Base-by-base conservation (phyloP, 495 filamentous ascomycete species). In the Aspergillus avenaceus region DNA sequence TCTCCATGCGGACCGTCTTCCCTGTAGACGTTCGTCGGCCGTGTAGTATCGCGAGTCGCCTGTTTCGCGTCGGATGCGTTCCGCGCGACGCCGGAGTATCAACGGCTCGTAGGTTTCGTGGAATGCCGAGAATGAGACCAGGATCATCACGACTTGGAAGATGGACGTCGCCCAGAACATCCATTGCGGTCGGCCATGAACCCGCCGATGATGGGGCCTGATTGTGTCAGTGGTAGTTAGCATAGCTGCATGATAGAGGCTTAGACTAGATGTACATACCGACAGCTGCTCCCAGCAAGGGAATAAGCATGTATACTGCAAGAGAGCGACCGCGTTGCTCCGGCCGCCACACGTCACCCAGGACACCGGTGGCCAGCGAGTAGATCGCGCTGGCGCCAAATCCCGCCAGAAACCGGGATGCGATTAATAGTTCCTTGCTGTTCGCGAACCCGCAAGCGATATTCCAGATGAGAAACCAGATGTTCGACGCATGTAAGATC, bases 381-480 rank as follows among this genome's bases (percentile, higher is more conserved):
- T 62, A 59, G 14, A 57, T 56, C 1, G 71, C 70, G 49, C 65
- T 70, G n/a, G 71, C 75, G 14, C 77, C 77, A 41, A 81, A 63
- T 13, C 77, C 76, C 22, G 73, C 67, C 2, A 79, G 53, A 40
- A 81, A 72, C 1, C 76, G 66, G 25, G 71, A 67, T 2, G 64
- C 70, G 14, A 79, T 66, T 43, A 81, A 62, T 24, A 70, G 25
- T 6, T 44, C 70, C 25, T 73, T 74, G 41, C 47, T 74, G 37
- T 64, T 57, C 1, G 67, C 49, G 50, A 75, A 72, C 2, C 75
- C 77, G 50, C 73, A 76, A n/a, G 60, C 68, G 21, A 70, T 58
- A 48, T 78, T 78, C 54, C 67, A 81, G 4, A 75, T 40, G 6
- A 80, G 69, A 53, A 87, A 90, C 58, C 84, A 84, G 8, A 75